Percentiles rank a stretch among this genome's conserved stretches.
These are phyloP conservation scores for Withania somnifera DNA, from an alignment of 305 asterid genomes.

Conservation along the genomic window DNA sequence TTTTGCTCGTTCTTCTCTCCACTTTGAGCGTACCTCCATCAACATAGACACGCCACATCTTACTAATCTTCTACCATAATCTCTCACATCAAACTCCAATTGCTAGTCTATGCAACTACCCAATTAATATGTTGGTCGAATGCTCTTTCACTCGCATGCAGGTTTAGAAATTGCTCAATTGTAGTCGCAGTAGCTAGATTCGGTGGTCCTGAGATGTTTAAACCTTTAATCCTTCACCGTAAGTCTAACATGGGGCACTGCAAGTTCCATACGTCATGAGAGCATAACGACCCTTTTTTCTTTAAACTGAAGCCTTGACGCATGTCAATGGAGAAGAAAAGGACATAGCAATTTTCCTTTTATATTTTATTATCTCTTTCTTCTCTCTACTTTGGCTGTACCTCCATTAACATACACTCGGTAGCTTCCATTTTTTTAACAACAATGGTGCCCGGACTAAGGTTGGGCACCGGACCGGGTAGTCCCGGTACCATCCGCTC, in stretches of 20 bases:
- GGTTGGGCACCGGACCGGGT: too few species aligned
- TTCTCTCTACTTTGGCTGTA: not conserved
- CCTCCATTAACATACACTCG: not conserved
- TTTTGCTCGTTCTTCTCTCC: not conserved
- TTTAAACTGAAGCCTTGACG: not conserved
- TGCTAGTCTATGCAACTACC: not conserved
- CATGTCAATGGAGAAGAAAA: not conserved
- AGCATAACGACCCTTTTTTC: not conserved
- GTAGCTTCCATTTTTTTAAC: slow-evolving; percentile 4
- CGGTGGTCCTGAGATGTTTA: not conserved
- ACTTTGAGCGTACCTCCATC: not conserved
- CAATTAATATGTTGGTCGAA: not conserved
- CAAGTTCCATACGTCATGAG: not conserved
- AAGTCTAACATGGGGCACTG: not conserved
- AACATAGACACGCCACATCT: not conserved
- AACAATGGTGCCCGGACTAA: too few species aligned
- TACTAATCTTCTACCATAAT: not conserved
- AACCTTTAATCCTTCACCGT: not conserved
- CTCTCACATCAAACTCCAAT: not conserved
- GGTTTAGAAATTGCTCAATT: not conserved
- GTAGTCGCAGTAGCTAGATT: not conserved
- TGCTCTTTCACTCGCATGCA: not conserved
- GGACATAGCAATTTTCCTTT: not conserved
- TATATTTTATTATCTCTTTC: not conserved
- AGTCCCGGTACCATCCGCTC: too few species aligned